Conservation (phyloP, 192 early-diverging fungal genomes). For the Ambispora gerdemannii region DNA sequence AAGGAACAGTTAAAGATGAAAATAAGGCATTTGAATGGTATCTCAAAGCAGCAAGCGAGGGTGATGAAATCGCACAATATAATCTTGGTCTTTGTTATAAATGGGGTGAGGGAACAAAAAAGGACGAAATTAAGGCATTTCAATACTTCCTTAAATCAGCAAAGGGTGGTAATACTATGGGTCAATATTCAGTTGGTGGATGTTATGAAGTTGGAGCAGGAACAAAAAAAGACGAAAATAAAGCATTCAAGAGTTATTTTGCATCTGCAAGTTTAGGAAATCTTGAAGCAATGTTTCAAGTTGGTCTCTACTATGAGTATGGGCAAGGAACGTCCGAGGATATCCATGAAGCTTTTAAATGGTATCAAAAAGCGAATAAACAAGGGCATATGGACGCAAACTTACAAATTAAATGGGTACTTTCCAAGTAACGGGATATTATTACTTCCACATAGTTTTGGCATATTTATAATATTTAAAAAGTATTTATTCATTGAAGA, state of each 20-base stretch:
- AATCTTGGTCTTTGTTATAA: no score
- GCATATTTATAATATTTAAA: no score
- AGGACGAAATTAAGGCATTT: slow-evolving; percentile 36
- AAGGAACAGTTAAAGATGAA: no score
- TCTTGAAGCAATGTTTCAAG: slow-evolving; percentile 61
- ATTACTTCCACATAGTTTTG: no score
- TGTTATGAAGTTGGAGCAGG: slow-evolving; percentile 37
- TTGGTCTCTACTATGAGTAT: slow-evolving; percentile 74
- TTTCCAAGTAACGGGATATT: no score
- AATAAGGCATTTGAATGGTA: slow-evolving; percentile 37
- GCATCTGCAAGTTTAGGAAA: slow-evolving; percentile 52
- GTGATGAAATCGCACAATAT: slow-evolving; percentile 34
- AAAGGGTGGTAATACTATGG: slow-evolving; percentile 31
- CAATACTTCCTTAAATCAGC: slow-evolving; percentile 41
- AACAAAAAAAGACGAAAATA: slow-evolving; percentile 37
- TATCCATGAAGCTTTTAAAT: slow-evolving; percentile 47
- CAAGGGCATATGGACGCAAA: no score
- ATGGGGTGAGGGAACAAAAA: slow-evolving; percentile 35
- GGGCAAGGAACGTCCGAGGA: slow-evolving; percentile 55
- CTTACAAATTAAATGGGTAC: no score
- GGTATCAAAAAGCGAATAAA: slow-evolving; percentile 53
- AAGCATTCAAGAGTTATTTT: slow-evolving; percentile 59
- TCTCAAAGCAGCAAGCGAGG: slow-evolving; percentile 36
- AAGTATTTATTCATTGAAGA: no score
- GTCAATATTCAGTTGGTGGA: slow-evolving; percentile 34